Evolutionary conservation across 192 early-diverging fungal genomes (phyloP), one percentile per base, ranked within the genome.

Genomic region (Dissophora ornata): DNA sequence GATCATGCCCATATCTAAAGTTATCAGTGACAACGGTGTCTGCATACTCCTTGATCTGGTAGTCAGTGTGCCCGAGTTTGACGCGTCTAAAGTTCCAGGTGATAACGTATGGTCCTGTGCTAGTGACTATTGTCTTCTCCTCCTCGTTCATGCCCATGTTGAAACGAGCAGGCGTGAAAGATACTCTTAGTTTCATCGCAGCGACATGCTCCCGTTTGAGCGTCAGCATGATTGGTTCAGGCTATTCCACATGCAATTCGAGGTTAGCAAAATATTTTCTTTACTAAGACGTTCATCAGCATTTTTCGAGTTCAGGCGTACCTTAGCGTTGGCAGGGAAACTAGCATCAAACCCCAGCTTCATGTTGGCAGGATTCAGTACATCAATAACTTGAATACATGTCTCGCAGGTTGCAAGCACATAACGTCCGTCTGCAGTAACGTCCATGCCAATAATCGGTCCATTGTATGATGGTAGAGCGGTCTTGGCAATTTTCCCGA

Each of bases 111-210:
- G 90, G 90, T 10, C 96, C 96, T 13, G 95, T 94, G 38, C 91
- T 91, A 1, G 96, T 95, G 34, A 98, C 90, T 62, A 98, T 97
- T 0, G 88, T 86, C 57, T 87, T 86, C 69, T 98, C 96, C 19
- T 79, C 81, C 16, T 90, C 87, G 10, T 86, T 83, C 29, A 51
- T 51, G 63, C 91, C 89, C 7, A 89, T 90, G 81, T 96, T 95
- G 85, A 98, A 98, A 41, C 87, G 81, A 5, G 96, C 96, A 4
- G 95, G 87, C 29, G 95, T 98, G 44, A 98, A 98, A 22, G 81
- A 73, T 13, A 83, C 84, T 6, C 54, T 49, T 1, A 62, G 59
- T 15, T 87, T 87, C 89, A 97, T 93, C 29, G 87, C 86, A 11
- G 91, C 92, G 22, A 97, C 89, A 68, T 98, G 95, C 79, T 96